Base-by-base conservation (phyloP, 176 grass and related monocot genomes). In the Oryza rufipogon region DNA sequence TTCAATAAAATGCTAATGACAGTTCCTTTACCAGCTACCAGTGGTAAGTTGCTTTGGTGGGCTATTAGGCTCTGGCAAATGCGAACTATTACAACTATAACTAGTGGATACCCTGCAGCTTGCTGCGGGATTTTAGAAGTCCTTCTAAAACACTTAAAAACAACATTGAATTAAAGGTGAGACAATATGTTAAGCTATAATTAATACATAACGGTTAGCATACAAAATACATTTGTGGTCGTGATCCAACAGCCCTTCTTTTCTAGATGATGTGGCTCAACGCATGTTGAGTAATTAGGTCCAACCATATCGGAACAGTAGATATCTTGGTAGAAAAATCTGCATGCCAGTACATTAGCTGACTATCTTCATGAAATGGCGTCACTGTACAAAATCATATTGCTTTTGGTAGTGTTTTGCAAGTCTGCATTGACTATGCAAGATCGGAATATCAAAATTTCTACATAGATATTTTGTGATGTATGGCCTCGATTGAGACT, bases 351-450 rank as follows among this genome's bases (percentile, higher is more conserved):
- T 58, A 58, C 2, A 58, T 58, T 58, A 20, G 17, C 19, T 58
- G 54, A 45, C 22, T 15, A 33, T 44, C 32, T 41, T 52, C 19
- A 26, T 84, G 63, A 54, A 28, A 75, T 68, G 23, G 13, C 39
- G 47, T 49, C n/a, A 81, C 52, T 84, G 51, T 19, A 19, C 51
- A 39, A 16, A 77, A 54, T 23, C 69, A 58, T 68, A 34, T 81
- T 81, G 49, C 48, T 25, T 17, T 77, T 77, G 26, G 30, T 77
- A 41, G 6, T 81, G 2, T 76, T 69, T 15, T 60, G 13, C 11
- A 41, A 41, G 39, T 42, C 2, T 46, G 36, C 36, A 60, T 61
- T 11, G 64, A 63, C 25, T 63, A 17, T 64, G 48, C 48, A 75
- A 6, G 25, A 61, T 76, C 8, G 34, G 3, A 26, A 25, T 16